Evolutionary conservation across 306 rosid genomes (phyloP).

Genomic region (Quercus gilva): DNA sequence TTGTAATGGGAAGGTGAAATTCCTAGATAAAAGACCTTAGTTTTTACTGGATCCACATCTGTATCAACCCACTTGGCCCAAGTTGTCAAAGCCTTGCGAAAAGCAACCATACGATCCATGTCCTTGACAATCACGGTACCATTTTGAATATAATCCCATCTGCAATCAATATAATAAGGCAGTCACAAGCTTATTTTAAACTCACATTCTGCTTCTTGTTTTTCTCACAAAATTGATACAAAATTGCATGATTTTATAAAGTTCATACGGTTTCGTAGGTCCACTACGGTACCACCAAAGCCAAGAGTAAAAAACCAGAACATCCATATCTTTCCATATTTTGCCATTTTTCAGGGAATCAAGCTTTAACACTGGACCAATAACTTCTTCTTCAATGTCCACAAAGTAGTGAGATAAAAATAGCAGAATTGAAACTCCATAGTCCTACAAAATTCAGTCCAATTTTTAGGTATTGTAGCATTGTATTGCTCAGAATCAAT

Average conservation of each 20-base stretch:
- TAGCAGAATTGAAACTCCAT: constrained; percentile 17
- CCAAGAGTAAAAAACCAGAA: constrained; percentile 69
- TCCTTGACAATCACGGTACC: no score
- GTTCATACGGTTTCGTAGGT: constrained; percentile 54
- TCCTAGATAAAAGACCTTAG: constrained; percentile 65
- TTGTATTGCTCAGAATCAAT: no score
- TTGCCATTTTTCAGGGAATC: constrained; percentile 33
- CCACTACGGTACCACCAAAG: constrained; percentile 81
- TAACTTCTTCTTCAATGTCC: constrained; percentile 51
- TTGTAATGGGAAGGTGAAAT: constrained; percentile 65
- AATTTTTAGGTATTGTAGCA: background rate
- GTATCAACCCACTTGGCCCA: constrained; percentile 59
- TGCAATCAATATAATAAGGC: constrained; percentile 20
- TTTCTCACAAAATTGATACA: background rate
- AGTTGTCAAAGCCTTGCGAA: no score
- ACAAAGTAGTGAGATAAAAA: constrained; percentile 41
- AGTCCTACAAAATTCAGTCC: background rate
- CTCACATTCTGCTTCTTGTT: background rate
- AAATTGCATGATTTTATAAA: background rate
- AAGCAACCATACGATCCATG: no score
- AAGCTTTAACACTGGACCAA: constrained; percentile 61
- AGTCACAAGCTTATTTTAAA: background rate
- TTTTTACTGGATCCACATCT: constrained; percentile 40
- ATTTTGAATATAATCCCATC: constrained; percentile 17
- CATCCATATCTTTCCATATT: no score